Percentiles rank a stretch among this genome's conserved stretches.
Conservation (phyloP, 441 rosid species). For the Populus tomentosa region DNA sequence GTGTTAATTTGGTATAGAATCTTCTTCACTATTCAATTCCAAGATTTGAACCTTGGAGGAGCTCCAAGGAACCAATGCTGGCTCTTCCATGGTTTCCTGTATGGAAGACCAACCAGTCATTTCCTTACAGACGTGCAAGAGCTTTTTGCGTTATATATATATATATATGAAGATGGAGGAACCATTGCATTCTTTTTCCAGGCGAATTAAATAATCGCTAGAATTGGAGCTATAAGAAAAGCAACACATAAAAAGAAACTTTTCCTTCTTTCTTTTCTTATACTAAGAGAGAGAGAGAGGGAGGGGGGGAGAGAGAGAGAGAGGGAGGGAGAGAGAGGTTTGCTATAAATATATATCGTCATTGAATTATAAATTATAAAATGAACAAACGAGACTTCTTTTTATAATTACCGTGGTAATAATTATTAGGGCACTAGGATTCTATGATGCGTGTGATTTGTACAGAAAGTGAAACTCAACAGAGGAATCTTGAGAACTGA, state of each 20-base stretch:
- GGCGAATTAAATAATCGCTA: background rate
- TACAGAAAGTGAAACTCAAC: background rate
- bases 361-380: no score
- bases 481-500: background rate
- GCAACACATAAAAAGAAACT: background rate
- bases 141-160: no score
- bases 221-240: background rate
- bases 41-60: background rate
- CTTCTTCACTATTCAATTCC: slow-evolving; percentile 20
- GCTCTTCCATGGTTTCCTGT: background rate
- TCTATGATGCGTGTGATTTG: no score
- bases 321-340: no score
- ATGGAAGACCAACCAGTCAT: slow-evolving; percentile 4
- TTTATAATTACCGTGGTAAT: no score
- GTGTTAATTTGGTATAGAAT: slow-evolving; percentile 30
- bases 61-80: background rate
- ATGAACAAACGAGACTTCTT: no score
- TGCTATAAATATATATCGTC: no score
- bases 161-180: background rate
- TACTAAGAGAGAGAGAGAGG: background rate
- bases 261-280: background rate
- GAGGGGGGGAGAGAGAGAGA: no score
- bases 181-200: slow-evolving; percentile 5
- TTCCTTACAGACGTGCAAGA: background rate
- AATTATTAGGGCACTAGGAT: no score